Evolutionary conservation across 2,329 filamentous ascomycete species (phyloP), one percentile per base, ranked within the genome.

Genomic region (Drechslerella stenobrocha): DNA sequence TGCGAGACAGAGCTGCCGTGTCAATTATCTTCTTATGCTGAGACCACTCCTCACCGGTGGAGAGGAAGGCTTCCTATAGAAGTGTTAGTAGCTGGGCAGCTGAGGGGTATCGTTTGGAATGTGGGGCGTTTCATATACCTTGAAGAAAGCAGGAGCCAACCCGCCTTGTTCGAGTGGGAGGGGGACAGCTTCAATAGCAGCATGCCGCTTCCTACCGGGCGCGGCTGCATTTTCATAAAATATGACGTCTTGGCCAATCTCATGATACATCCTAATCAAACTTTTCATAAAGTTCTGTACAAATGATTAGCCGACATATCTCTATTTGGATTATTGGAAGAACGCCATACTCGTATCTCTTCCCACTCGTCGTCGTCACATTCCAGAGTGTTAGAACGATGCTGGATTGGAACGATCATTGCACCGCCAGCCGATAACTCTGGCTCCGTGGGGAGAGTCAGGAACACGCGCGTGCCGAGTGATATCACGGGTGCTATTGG

Each of bases 341-440:
- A 28, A n/a, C 24, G 28, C 37, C 73, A 45, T 71, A 75, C 74
- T 70, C 93, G 88, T 3, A 98, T 87, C 77, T 98, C 93, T 75
- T 98, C 93, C 95, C 95, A 98, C 76, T 98, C 93, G 75, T 98
- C 93, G 74, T 98, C 92, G 76, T 97, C 92, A 76, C 93, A 98
- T 76, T 96, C 92, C n/a, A 98, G 80, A 0, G 98, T 83, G 75
- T 97, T 98, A 22, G 81, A 85, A 52, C 87, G 86, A 75, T 98
- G 93, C 72, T 90, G 84, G 20, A 93, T 84, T 3, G 93, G 93
- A 2, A 91, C 90, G 69, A 98, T 93, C 60, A 93, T 86, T 4
- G 91, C 89, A 48, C 90, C 87, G 45, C 89, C 89, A 50, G 71
- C 74, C 71, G 84, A 88, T 42, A 98, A 79, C 74, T 97, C 92